Percentiles rank a stretch among this genome's conserved stretches.
These are phyloP conservation scores for Acidiella bohemica DNA, from an alignment of 495 filamentous ascomycete genomes.

Conservation along the genomic window DNA sequence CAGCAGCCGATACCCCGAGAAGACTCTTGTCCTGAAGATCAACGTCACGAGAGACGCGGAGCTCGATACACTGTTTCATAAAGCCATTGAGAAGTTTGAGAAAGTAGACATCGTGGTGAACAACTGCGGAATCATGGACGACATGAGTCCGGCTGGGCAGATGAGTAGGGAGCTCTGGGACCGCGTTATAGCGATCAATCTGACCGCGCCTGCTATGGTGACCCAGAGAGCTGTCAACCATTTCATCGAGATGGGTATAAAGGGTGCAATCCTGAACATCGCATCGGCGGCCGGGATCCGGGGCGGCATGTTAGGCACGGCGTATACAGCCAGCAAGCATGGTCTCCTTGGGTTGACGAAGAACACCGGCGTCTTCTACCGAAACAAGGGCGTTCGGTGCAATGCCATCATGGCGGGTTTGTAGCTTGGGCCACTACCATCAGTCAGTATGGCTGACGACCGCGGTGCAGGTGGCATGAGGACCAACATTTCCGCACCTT, in stretches of 20 bases:
- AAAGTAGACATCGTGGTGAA: slow-evolving; percentile 37
- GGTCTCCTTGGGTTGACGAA: slow-evolving; percentile 47
- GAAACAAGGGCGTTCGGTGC: slow-evolving; percentile 41
- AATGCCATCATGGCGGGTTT: slow-evolving; percentile 32
- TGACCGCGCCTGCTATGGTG: slow-evolving; percentile 43
- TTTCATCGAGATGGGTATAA: slow-evolving; percentile 20
- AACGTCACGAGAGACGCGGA: slow-evolving; percentile 16
- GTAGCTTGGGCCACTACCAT: slow-evolving; percentile 11
- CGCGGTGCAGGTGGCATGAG: slow-evolving; percentile 40
- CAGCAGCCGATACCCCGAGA: slow-evolving; percentile 3
- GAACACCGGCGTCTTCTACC: slow-evolving; percentile 48
- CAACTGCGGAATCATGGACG: slow-evolving; percentile 35
- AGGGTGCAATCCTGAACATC: slow-evolving; percentile 37
- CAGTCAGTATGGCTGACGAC: not conserved
- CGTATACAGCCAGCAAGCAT: slow-evolving; percentile 44
- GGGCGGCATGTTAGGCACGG: slow-evolving; percentile 21
- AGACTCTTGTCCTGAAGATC: slow-evolving; percentile 13
- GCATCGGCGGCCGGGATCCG: slow-evolving; percentile 24
- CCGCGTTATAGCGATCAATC: slow-evolving; percentile 43
- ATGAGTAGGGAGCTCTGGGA: slow-evolving; percentile 42
- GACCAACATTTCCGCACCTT: slow-evolving; percentile 35
- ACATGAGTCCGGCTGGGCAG: slow-evolving; percentile 20
- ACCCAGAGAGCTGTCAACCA: slow-evolving; percentile 40
- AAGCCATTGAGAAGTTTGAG: slow-evolving; percentile 17
- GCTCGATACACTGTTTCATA: slow-evolving; percentile 13